These are phyloP conservation scores for Venturia carpophila DNA, from an alignment of 2,329 filamentous ascomycete genomes.

Conservation along the genomic window DNA sequence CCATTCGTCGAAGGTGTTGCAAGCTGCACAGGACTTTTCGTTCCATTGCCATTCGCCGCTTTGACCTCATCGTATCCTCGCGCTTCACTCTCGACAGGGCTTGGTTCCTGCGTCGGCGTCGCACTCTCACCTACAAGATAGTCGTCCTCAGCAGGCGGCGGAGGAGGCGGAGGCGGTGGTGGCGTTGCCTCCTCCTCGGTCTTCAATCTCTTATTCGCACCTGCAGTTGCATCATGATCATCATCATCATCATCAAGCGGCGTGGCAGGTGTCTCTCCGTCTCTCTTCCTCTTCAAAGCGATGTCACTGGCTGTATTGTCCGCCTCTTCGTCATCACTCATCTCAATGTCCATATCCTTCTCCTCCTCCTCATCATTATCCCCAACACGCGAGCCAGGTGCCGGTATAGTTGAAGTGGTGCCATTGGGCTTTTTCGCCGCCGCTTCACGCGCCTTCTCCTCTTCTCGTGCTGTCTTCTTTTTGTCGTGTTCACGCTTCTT, in stretches of 20 bases:
- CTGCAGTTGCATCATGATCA: constrained; percentile 25
- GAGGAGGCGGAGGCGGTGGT: constrained; percentile 31
- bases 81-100: constrained; percentile 1
- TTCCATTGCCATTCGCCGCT: constrained; percentile 45
- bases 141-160: constrained; percentile 29
- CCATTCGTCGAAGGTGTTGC: constrained; percentile 26
- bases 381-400: neutral
- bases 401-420: neutral
- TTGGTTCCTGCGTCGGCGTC: constrained; percentile 26
- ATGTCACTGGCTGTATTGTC: neutral
- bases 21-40: constrained; percentile 75
- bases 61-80: neutral
- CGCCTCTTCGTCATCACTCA: constrained; percentile 16
- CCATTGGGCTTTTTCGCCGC: constrained; percentile 19
- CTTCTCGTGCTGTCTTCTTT: constrained; percentile 42
- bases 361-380: constrained; percentile 16
- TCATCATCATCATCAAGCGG: constrained; percentile 22
- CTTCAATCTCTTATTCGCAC: constrained; percentile 19
- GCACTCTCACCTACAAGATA: constrained; percentile 24
- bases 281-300: constrained; percentile 14
- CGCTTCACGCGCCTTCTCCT: constrained; percentile 22
- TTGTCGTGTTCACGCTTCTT: constrained; percentile 66
- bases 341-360: constrained; percentile 15
- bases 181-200: constrained; percentile 14
- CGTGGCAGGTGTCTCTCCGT: constrained; percentile 13